Base-by-base conservation (phyloP, 257 asterid genomes). In the Nicotiana sylvestris region DNA sequence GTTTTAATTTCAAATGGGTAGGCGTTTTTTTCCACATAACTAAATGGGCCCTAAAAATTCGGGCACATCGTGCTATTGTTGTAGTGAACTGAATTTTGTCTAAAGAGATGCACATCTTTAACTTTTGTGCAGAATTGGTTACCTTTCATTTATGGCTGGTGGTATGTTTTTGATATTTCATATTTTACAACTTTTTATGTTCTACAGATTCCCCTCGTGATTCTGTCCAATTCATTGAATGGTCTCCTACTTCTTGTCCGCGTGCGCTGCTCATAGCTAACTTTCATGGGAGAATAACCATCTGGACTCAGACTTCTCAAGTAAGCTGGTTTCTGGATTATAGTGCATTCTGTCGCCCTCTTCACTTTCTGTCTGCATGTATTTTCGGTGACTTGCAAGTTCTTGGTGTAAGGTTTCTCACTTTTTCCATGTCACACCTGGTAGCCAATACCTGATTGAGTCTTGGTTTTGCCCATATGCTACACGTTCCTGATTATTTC, bases 291-390 rank as follows among this genome's bases (percentile, higher is more conserved):
- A 93, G 98, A 82, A 91, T 84, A 85, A 94, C 99, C 83, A 90
- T 96, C 90, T 96, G 98, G 99, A 92, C 92, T 64, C 99, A 96
- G 87, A 97, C 99, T 84, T 92, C 98, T 81, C 94, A 89, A 89
- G 99, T 96, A 89, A 84, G 90, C 82, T 81, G 86, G 57, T 83
- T 68, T 3, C 29, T 85, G 76, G 66, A 81, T 80, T 27, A 4
- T 82, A 27, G 32, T 49, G 43, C 35, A 17, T 69, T 67, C 65
- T 58, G n/a, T 32, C 51, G 60, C 29, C 55, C 46, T 68, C 39
- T 57, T 32, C 53, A 25, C 56, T 12, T 66, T 27, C 35, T 76
- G 80, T 51, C 46, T 13, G 53, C 64, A 4, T 13, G 64, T 76
- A 15, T 12, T 27, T 74, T 72, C 10, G 21, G 25, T 51, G 37